A percentile compares a stretch with the other conserved stretches of the same genome.
Conservation (phyloP, 148 eudicot species). For the Arctostaphylos glauca region DNA sequence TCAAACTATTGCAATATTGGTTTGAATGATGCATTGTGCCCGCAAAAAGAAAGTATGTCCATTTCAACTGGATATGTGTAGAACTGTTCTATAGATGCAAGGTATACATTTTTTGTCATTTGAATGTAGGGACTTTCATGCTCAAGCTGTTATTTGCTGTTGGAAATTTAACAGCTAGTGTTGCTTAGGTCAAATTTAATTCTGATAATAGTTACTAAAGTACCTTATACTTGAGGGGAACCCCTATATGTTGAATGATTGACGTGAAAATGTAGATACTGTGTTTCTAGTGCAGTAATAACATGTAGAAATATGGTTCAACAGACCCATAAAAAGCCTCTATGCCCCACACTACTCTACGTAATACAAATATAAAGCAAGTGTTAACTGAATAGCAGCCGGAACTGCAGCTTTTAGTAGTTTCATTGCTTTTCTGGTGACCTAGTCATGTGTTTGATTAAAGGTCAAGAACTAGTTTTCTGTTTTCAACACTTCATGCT, state of each 20-base stretch:
- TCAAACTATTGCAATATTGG: too few relatives aligned
- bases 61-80: not conserved
- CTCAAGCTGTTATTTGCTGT: not conserved
- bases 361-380: not conserved
- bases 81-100: not conserved
- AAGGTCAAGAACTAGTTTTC: not conserved
- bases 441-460: not conserved
- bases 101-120: not conserved
- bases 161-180: too few relatives aligned
- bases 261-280: not conserved
- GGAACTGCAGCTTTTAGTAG: not conserved
- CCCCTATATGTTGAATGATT: not conserved
- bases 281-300: not conserved
- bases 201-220: not conserved
- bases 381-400: not conserved
- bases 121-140: not conserved
- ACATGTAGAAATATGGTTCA: not conserved
- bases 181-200: too few relatives aligned
- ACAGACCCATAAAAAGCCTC: not conserved
- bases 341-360: too few relatives aligned
- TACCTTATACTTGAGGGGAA: not conserved
- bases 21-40: too few relatives aligned
- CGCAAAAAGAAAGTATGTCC: too few relatives aligned
- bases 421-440: not conserved
- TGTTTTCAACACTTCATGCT: not conserved